These are phyloP conservation scores for Botrytis deweyae DNA, from an alignment of 2,329 filamentous ascomycete species.

Conservation along the genomic window DNA sequence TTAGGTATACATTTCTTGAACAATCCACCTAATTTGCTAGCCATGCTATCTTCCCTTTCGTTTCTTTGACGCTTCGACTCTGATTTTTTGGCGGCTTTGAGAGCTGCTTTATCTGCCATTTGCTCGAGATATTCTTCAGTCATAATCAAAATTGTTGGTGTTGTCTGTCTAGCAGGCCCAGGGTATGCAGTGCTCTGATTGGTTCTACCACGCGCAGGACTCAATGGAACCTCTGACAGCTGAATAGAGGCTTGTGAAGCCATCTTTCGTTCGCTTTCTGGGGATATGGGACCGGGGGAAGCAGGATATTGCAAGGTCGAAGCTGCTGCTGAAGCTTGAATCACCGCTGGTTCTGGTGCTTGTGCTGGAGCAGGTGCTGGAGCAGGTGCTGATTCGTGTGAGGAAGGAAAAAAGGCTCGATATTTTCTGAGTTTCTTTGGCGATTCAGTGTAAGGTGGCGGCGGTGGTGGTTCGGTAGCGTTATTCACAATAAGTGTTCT, in stretches of 20 bases:
- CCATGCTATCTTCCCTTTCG: conserved; percentile 65
- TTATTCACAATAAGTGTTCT: conserved; percentile 18
- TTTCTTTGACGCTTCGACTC: conserved; percentile 51
- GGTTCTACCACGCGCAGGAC: conserved; percentile 41
- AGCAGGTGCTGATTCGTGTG: conserved; percentile 50
- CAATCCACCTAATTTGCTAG: conserved; percentile 56
- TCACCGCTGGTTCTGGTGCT: background rate
- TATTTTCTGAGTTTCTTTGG: conserved; percentile 44
- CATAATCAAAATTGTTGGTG: conserved; percentile 24
- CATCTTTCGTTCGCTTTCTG: conserved; percentile 61
- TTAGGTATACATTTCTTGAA: conserved; percentile 65
- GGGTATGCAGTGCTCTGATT: conserved; percentile 39
- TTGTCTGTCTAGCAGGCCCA: conserved; percentile 29
- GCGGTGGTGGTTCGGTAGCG: conserved; percentile 22
- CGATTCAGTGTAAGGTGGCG: conserved; percentile 39
- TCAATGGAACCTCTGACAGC: conserved; percentile 59
- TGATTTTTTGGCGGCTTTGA: conserved; percentile 33
- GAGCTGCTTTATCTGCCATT: conserved; percentile 26
- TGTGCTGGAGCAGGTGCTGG: conserved; percentile 40
- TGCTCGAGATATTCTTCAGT: conserved; percentile 19
- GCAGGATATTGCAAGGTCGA: conserved; percentile 54
- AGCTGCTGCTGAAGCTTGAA: conserved; percentile 36
- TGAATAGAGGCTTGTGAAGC: conserved; percentile 60
- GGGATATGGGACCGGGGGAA: conserved; percentile 62
- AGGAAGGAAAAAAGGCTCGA: conserved; percentile 58